Base-by-base conservation (phyloP, 2,329 filamentous ascomycete genomes). In the Sarocladiaceae sp. region DNA sequence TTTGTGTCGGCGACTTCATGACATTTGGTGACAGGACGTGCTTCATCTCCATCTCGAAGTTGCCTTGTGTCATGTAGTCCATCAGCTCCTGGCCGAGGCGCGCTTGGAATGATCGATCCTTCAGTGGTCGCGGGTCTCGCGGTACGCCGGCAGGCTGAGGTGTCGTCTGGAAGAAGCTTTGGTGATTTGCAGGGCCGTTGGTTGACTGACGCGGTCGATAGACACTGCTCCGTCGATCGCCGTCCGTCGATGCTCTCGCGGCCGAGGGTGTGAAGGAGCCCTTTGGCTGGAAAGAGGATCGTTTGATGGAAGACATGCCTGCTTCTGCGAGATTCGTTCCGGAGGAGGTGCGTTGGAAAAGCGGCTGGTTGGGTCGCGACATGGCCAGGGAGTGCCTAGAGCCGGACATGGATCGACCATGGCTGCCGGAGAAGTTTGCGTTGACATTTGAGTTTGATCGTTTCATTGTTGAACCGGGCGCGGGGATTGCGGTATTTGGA, bases 1-100 rank as follows among this genome's bases (percentile, higher is more conserved):
- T 98, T 55, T 97, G 91, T 1, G 91, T 98, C 0, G 93, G 94
- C 33, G 88, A 95, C 56, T 88, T 91, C 60, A 95, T 82, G 6
- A 88, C 86, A 56, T 96, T 96, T 51, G 86, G 84, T 1, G 88
- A 87, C n/a, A 98, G 72, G 2, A 82, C 84, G 62, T 97, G 87
- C 66, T 95, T 96, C 83, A 94, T 95, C 55, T 97, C 90, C 76
- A 96, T 82, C 65, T 98, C 93, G 57, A 97, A 98, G 59, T 96
- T 95, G 63, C 96, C 84, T 46, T 90, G 83, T 1, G 88, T 83
- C 59, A 98, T 76, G 60, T 95, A 98, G 53, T 98, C 93, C 52
- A 95, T 69, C 45, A 98, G 67, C 57, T 98, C 90, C 54, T 93
- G 85, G 6, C 85, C 88, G 63, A 98, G 90, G 46, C 83, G 80